A percentile compares a stretch with the other conserved stretches of the same genome.
Evolutionary conservation across 306 rosid species (phyloP).

Genomic region (Arachis hypogaea): DNA sequence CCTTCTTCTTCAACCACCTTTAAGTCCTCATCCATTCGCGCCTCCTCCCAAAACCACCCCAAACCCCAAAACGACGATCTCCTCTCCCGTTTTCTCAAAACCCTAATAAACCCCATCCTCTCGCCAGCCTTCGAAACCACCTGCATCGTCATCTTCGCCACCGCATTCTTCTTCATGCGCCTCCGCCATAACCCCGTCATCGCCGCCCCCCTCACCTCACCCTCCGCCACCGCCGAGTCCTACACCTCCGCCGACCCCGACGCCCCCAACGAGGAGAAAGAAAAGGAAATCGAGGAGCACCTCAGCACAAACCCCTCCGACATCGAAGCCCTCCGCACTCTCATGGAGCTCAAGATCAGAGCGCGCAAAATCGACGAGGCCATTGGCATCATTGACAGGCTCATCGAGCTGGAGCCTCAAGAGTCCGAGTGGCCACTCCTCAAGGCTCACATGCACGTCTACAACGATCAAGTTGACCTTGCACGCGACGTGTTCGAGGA

Average conservation of each 20-base stretch:
- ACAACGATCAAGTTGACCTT: slow-evolving; percentile 50
- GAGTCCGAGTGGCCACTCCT: slow-evolving; percentile 81
- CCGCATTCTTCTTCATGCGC: slow-evolving; percentile 75
- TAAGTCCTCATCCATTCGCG: slow-evolving; percentile 42
- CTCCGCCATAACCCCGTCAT: slow-evolving; percentile 55
- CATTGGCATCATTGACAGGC: slow-evolving; percentile 59
- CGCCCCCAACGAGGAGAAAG: slow-evolving; percentile 42
- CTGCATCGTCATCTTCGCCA: slow-evolving; percentile 65
- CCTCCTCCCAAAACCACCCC: slow-evolving; percentile 31
- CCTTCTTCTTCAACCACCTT: slow-evolving; percentile 43
- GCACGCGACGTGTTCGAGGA: slow-evolving; percentile 65
- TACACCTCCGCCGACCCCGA: slow-evolving; percentile 40
- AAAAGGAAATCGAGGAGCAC: slow-evolving; percentile 49
- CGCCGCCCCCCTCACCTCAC: slow-evolving; percentile 58
- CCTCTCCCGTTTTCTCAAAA: slow-evolving; percentile 43
- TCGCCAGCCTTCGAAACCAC: slow-evolving; percentile 56
- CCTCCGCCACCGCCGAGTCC: slow-evolving; percentile 46
- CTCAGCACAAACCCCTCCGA: slow-evolving; percentile 54
- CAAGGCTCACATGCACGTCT: slow-evolving; percentile 72
- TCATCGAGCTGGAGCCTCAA: slow-evolving; percentile 71
- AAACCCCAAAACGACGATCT: slow-evolving; percentile 11
- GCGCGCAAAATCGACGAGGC: slow-evolving; percentile 66
- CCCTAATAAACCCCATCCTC: slow-evolving; percentile 46
- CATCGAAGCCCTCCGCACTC: slow-evolving; percentile 63
- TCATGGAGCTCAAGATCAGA: slow-evolving; percentile 71